Evolutionary conservation across 2,329 filamentous ascomycete genomes (phyloP), one percentile per base, ranked within the genome.

Genomic region (Kalaharituber pfeilii): DNA sequence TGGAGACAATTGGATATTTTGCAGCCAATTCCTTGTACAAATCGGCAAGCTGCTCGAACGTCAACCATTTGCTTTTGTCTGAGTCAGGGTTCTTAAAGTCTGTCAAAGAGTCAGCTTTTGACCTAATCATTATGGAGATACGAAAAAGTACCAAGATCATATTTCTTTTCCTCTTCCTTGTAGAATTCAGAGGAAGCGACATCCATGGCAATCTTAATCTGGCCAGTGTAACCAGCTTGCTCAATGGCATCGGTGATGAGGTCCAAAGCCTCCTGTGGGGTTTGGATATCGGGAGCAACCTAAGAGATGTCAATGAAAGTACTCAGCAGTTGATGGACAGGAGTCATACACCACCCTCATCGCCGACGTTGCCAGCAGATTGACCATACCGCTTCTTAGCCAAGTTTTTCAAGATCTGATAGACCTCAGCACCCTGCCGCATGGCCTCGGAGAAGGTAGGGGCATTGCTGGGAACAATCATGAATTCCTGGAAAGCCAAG

Each of bases 361-460:
- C 91, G 73, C 91, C 91, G 64, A 98, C 91, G 71, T 98, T 98
- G 71, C 89, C 91, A 63, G 91, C 91, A 62, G 91, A 95, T 74
- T 94, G 89, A 69, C 91, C 91, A 72, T 98, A 98, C 79, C 86
- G 91, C 85, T 95, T 91, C 85, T 96, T 96, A 71, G 91, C 88
- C 59, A 96, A 80, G 66, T 77, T 67, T 84, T 98, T 98, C 67
- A 98, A 84, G 74, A 85, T 84, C 74, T 96, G 89, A 82, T 98
- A 98, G 67, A 95, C 87, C 75, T 98, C 91, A 66, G 89, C 74
- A 71, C 91, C 91, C 74, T 94, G 86, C 71, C 89, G 88, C 75
- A 98, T 82, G 69, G 83, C 91, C 78, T 98, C 91, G 65, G 82
- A 80, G 81, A 98, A 98, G 60, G 84, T 82, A 58, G 87, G 82